Evolutionary conservation across 306 rosid genomes (phyloP).

Genomic region (Rosa lucieae): DNA sequence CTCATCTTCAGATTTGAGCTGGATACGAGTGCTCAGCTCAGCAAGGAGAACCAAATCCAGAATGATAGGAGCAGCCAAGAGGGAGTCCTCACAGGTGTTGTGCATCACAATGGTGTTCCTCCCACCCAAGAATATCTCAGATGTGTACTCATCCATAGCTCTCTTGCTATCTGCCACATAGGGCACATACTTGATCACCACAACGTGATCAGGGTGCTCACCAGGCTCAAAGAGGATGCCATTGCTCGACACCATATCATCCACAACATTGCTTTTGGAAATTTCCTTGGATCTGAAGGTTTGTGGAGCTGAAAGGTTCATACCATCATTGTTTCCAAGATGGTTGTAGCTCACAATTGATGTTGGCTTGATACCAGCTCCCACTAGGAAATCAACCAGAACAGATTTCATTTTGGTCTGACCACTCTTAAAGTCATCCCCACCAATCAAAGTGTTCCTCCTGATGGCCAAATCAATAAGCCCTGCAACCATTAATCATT

Average conservation of each 20-base stretch:
- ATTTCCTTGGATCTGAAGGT: constrained; percentile 97
- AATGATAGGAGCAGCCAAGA: constrained; percentile 94
- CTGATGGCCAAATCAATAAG: constrained; percentile 81
- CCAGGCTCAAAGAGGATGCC: constrained; percentile 88
- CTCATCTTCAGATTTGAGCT: constrained; percentile 89
- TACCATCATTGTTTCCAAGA: constrained; percentile 96
- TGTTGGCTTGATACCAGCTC: constrained; percentile 99
- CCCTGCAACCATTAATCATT: constrained; percentile 38
- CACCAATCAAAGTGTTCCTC: constrained; percentile 86
- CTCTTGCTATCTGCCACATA: constrained; percentile 98
- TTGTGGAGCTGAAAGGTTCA: constrained; percentile 98
- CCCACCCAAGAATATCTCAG: constrained; percentile 99
- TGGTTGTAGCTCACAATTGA: constrained; percentile 98
- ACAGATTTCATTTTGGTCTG: constrained; percentile 98
- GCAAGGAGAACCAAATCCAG: constrained; percentile 97
- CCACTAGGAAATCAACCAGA: constrained; percentile 96
- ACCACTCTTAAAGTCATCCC: constrained; percentile 99
- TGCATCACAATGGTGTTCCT: constrained; percentile 86
- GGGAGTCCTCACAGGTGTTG: constrained; percentile 99
- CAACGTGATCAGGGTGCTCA: constrained; percentile 98
- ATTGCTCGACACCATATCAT: constrained; percentile 97
- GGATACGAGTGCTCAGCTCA: constrained; percentile 93
- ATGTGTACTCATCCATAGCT: constrained; percentile 98
- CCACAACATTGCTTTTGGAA: constrained; percentile 96
- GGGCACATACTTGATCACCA: constrained; percentile 98